Percentiles rank a stretch among this genome's conserved stretches.
Evolutionary conservation across 140 eudicot species (phyloP).

Genomic region (Senecio squalidus): DNA sequence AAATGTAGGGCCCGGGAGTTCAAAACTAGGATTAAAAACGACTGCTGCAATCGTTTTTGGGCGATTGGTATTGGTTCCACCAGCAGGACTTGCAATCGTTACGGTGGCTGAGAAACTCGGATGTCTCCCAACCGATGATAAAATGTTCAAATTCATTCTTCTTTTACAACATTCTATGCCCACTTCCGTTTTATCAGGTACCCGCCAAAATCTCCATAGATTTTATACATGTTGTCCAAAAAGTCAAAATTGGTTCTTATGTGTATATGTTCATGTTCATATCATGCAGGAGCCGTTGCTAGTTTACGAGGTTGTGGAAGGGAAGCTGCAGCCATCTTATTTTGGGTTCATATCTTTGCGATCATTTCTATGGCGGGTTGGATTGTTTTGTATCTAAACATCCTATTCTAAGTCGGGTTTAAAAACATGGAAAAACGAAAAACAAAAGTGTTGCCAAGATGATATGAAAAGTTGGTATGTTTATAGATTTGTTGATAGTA

Average conservation of each 20-base stretch:
- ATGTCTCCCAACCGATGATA: conserved; percentile 73
- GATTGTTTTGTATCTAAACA: conserved; percentile 73
- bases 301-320: conserved; percentile 91
- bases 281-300: conserved; percentile 90
- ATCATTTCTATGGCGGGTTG: conserved; percentile 90
- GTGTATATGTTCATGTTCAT: not conserved
- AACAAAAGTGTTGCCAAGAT: not conserved
- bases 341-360: conserved; percentile 97
- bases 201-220: not conserved
- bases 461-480: not conserved
- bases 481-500: conserved; percentile 12
- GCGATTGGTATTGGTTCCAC: conserved; percentile 75
- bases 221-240: not conserved
- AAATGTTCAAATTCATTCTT: conserved; percentile 90
- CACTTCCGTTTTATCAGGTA: conserved; percentile 94
- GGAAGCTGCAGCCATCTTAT: conserved; percentile 85
- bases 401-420: conserved; percentile 44
- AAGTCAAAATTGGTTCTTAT: conserved; percentile 11
- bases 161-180: conserved; percentile 97
- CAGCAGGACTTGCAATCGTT: conserved; percentile 78
- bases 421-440: not conserved
- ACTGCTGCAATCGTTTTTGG: conserved; percentile 82
- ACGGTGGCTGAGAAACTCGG: conserved; percentile 84
- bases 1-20: conserved; percentile 81
- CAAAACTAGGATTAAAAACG: conserved; percentile 74